These are phyloP conservation scores for Candida pseudoglaebosa DNA, from an alignment of 805 yeast genomes.

Conservation along the genomic window DNA sequence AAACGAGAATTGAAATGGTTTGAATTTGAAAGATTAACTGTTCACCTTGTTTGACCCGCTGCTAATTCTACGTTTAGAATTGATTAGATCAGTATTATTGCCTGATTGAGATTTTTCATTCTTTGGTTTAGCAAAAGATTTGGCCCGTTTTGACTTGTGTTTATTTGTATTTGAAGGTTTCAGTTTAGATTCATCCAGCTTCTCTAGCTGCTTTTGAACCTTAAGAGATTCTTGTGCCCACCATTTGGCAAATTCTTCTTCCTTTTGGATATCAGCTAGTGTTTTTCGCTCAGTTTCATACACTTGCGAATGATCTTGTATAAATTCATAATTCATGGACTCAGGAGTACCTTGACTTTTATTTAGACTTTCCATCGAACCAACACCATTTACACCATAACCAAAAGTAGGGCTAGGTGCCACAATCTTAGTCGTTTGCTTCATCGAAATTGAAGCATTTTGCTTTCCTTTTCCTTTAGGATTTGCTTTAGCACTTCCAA, in stretches of 20 bases:
- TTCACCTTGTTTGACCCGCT: background rate
- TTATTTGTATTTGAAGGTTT: background rate
- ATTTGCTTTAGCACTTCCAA: constrained; percentile 1
- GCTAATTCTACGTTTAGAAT: background rate
- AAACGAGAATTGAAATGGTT: too few relatives aligned
- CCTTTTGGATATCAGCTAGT: constrained; percentile 70
- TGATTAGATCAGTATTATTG: background rate
- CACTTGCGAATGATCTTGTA: constrained; percentile 28
- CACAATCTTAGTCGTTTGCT: background rate
- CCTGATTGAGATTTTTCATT: background rate
- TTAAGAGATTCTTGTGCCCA: constrained; percentile 76
- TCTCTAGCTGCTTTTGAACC: constrained; percentile 46
- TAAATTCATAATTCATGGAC: constrained; percentile 46
- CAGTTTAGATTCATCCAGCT: background rate
- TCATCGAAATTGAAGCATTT: background rate
- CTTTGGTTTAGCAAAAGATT: background rate
- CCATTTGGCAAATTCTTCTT: constrained; percentile 83
- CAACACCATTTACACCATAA: background rate
- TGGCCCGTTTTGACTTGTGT: too few relatives aligned
- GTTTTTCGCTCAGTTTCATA: constrained; percentile 36
- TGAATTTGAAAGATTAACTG: too few relatives aligned
- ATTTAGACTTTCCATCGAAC: background rate
- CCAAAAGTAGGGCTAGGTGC: background rate
- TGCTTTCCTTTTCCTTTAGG: background rate
- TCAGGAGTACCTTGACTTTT: constrained; percentile 28